Percentiles rank a stretch among this genome's conserved stretches.
Evolutionary conservation across 176 grass and related monocot species (phyloP).

Genomic region (Oryza officinalis): DNA sequence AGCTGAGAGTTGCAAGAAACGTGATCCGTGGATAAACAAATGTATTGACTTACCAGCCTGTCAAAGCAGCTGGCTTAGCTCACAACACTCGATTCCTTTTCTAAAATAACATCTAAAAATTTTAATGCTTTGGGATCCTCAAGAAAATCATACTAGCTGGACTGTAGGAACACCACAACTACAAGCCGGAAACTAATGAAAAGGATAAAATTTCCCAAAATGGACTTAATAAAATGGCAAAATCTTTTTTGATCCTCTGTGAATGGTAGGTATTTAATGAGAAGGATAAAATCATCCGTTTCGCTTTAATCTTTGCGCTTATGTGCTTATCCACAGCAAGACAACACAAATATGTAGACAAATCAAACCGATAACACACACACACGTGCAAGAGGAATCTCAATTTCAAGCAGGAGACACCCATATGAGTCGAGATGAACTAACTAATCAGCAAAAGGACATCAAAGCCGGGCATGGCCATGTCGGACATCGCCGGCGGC

Average conservation of each 20-base stretch:
- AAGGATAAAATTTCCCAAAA: background rate
- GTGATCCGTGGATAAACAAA: constrained; percentile 21
- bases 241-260: background rate
- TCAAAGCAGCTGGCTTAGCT: constrained; percentile 44
- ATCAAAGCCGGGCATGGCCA: background rate
- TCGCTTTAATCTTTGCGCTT: background rate
- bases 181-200: background rate
- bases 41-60: constrained; percentile 45
- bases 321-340: background rate
- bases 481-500: background rate
- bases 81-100: background rate
- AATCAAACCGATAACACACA: background rate
- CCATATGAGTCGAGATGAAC: background rate
- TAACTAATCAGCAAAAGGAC: background rate
- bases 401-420: constrained; percentile 1
- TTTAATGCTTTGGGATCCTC: background rate
- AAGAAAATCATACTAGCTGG: background rate
- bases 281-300: background rate
- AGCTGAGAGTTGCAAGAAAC: background rate
- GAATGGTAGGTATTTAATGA: background rate
- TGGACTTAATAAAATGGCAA: background rate
- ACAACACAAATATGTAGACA: background rate
- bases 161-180: background rate
- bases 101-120: background rate
- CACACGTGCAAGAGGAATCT: background rate